phyloP scores from a whole-genome alignment of 1,284 basidiomycete genomes.

The Rhodotorula mucilaginosa region DNA sequence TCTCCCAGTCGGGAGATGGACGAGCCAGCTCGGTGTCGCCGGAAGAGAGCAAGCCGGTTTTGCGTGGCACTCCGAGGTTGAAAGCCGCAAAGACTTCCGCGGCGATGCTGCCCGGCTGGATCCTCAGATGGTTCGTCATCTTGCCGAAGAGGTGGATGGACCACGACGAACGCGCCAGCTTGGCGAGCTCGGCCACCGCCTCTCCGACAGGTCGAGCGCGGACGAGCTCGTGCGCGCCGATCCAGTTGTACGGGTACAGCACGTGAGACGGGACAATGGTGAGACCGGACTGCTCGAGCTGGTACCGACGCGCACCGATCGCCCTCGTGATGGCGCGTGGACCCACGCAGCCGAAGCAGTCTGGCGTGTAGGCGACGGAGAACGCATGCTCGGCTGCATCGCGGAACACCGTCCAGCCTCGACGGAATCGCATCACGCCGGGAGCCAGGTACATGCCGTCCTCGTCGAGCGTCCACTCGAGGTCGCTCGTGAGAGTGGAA shows the following conservation, averaged over 20 bases:
- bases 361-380: conserved; percentile 26
- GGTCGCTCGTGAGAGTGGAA: conserved; percentile 29
- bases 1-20: not conserved
- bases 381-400: conserved; percentile 36
- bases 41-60: conserved; percentile 18
- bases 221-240: conserved; percentile 35
- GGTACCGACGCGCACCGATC: conserved; percentile 21
- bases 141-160: conserved; percentile 35
- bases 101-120: conserved; percentile 27
- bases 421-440: conserved; percentile 32
- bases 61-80: conserved; percentile 22
- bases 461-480: conserved; percentile 40
- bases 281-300: conserved; percentile 33
- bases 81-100: conserved; percentile 31
- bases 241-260: conserved; percentile 33
- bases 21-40: conserved; percentile 16
- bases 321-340: conserved; percentile 34
- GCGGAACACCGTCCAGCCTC: conserved; percentile 37
- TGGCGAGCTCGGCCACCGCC: conserved; percentile 14
- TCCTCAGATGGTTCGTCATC: conserved; percentile 38
- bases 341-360: conserved; percentile 36
- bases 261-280: conserved; percentile 31
- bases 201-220: conserved; percentile 11
- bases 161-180: conserved; percentile 22
- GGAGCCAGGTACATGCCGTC: conserved; percentile 37